Conservation (phyloP, 176 grass and related monocot species). For the Rhynchospora breviuscula region DNA sequence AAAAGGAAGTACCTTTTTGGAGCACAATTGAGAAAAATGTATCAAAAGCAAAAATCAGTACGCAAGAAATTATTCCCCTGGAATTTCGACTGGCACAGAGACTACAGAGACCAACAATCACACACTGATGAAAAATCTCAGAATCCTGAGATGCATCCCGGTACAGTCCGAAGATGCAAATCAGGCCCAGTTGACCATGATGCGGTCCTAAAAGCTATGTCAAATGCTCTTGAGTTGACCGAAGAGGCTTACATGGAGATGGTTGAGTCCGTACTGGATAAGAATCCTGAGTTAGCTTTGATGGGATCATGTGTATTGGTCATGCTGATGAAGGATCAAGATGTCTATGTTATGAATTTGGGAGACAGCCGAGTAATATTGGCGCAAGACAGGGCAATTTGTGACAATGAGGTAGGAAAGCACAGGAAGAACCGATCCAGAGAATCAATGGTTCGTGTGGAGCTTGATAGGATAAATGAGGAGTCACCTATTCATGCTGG, state of each 20-base stretch:
- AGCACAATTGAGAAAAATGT: constrained; percentile 75
- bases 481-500: constrained; percentile 79
- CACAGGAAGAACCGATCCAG: constrained; percentile 62
- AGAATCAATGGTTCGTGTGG: constrained; percentile 66
- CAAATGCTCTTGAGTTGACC: constrained; percentile 64
- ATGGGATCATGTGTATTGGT: constrained; percentile 92
- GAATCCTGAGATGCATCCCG: constrained; percentile 26
- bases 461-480: constrained; percentile 86
- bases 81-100: constrained; percentile 89
- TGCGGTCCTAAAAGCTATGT: constrained; percentile 77
- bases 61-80: constrained; percentile 80
- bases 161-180: constrained; percentile 63
- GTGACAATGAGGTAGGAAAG: constrained; percentile 40
- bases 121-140: constrained; percentile 41
- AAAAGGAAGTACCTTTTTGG: constrained; percentile 24
- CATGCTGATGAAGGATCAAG: constrained; percentile 96
- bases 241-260: constrained; percentile 84
- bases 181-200: constrained; percentile 79
- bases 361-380: constrained; percentile 85
- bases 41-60: constrained; percentile 65
- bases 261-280: constrained; percentile 74
- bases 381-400: constrained; percentile 60
- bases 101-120: constrained; percentile 39
- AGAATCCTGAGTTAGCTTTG: constrained; percentile 67
- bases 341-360: constrained; percentile 95